Evolutionary conservation across 805 yeast species (phyloP).

Genomic region (Metschnikowia cerradonensis): DNA sequence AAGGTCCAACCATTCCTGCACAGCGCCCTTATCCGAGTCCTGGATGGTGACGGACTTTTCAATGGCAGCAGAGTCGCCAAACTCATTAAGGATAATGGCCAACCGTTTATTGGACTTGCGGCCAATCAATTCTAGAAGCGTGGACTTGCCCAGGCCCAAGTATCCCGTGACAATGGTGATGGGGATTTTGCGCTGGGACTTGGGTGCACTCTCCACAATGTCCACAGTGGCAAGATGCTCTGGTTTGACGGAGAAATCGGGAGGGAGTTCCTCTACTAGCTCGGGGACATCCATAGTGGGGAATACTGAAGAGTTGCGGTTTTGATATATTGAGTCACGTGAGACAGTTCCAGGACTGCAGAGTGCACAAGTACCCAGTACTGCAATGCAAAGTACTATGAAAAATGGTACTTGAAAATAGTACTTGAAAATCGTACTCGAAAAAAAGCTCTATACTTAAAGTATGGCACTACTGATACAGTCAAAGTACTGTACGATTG

Average conservation of each 20-base stretch:
- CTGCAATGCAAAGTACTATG: too few relatives aligned
- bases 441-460: too few relatives aligned
- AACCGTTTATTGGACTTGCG: constrained; percentile 64
- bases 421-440: too few relatives aligned
- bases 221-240: constrained; percentile 14
- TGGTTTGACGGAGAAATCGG: constrained; percentile 14
- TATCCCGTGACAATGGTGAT: constrained; percentile 93
- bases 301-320: too few relatives aligned
- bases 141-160: constrained; percentile 91
- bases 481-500: too few relatives aligned
- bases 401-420: too few relatives aligned
- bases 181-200: constrained; percentile 54
- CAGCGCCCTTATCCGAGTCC: constrained; percentile 45
- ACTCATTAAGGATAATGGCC: constrained; percentile 89
- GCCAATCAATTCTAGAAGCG: constrained; percentile 73
- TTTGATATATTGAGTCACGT: too few relatives aligned
- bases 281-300: constrained; percentile 29
- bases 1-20: constrained; percentile 92
- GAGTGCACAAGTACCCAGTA: neutral
- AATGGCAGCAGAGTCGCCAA: constrained; percentile 85
- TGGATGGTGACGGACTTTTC: constrained; percentile 79
- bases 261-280: constrained; percentile 27
- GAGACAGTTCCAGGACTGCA: neutral
- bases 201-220: neutral
- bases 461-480: too few relatives aligned